phyloP scores from a whole-genome alignment of 83 land plant species.

The Diphasiastrum complanatum region DNA sequence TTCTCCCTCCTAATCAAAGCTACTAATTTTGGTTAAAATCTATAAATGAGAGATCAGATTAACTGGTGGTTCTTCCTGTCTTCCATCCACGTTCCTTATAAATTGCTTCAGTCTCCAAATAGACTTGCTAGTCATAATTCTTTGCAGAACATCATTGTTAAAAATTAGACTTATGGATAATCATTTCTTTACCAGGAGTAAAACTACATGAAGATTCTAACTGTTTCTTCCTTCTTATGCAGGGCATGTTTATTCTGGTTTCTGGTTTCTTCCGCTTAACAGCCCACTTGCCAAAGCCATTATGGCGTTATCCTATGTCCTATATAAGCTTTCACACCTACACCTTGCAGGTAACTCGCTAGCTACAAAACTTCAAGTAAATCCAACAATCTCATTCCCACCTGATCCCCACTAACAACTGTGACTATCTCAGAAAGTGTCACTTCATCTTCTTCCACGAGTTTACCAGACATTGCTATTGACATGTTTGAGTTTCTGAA shows the following conservation, averaged over 20 bases:
- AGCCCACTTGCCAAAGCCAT: constrained; percentile 4
- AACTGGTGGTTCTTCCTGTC: too few relatives aligned
- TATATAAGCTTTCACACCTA: constrained; percentile 4
- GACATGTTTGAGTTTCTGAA: neutral
- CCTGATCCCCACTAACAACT: too few relatives aligned
- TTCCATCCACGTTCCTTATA: too few relatives aligned
- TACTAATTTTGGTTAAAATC: too few relatives aligned
- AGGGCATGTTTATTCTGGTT: constrained; percentile 5
- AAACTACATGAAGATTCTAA: neutral
- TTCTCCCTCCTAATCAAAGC: too few relatives aligned
- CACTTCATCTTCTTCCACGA: neutral
- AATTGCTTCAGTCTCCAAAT: too few relatives aligned
- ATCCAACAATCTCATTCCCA: too few relatives aligned
- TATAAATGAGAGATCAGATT: too few relatives aligned
- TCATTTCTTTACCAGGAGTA: neutral
- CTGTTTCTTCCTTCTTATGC: neutral
- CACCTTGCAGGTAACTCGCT: neutral
- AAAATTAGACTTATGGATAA: too few relatives aligned
- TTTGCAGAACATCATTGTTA: too few relatives aligned
- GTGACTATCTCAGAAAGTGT: neutral
- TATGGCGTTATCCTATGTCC: constrained; percentile 13
- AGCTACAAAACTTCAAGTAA: too few relatives aligned
- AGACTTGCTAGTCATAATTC: too few relatives aligned
- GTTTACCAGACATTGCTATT: neutral
- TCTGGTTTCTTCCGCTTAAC: neutral